phyloP scores from a whole-genome alignment of 2,329 filamentous ascomycete genomes.

The Sarocladiaceae sp. region DNA sequence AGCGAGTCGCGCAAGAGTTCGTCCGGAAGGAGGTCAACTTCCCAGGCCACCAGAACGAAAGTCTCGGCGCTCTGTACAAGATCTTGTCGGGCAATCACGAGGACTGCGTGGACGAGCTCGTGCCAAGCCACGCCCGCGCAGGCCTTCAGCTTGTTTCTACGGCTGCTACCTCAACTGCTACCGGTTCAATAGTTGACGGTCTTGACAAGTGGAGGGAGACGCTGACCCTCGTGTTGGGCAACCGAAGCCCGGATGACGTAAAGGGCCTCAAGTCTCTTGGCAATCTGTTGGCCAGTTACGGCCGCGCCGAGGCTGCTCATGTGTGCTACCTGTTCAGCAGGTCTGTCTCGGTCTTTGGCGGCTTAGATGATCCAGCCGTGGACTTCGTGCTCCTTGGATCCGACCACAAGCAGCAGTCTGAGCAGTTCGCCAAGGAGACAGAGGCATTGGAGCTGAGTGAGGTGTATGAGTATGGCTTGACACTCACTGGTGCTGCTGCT shows the following conservation, averaged over 20 bases:
- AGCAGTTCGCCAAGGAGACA: slow-evolving; percentile 72
- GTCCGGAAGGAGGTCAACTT: slow-evolving; percentile 91
- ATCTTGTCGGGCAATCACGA: slow-evolving; percentile 91
- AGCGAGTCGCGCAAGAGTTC: slow-evolving; percentile 92
- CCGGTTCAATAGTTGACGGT: slow-evolving; percentile 38
- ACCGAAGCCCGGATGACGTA: slow-evolving; percentile 76
- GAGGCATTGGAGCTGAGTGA: slow-evolving; percentile 93
- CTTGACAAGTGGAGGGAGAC: slow-evolving; percentile 95
- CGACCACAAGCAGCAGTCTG: slow-evolving; percentile 68
- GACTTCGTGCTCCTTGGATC: slow-evolving; percentile 82
- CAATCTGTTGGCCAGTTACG: slow-evolving; percentile 77
- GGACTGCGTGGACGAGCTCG: slow-evolving; percentile 92
- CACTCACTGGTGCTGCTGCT: slow-evolving; percentile 58
- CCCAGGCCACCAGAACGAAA: slow-evolving; percentile 73
- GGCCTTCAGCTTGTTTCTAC: slow-evolving; percentile 88
- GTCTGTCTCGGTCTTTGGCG: slow-evolving; percentile 66
- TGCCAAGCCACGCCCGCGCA: slow-evolving; percentile 85
- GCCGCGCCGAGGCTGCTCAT: slow-evolving; percentile 85
- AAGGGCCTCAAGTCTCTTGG: slow-evolving; percentile 77
- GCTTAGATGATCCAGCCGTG: slow-evolving; percentile 73
- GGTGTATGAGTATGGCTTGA: slow-evolving; percentile 86
- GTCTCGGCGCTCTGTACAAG: slow-evolving; percentile 87
- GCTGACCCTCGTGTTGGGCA: slow-evolving; percentile 77
- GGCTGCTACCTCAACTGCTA: slow-evolving; percentile 42
- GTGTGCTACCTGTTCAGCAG: slow-evolving; percentile 90